These are phyloP conservation scores for Thecamonas trahens DNA, from an alignment of 78 protist species.

Conservation along the genomic window DNA sequence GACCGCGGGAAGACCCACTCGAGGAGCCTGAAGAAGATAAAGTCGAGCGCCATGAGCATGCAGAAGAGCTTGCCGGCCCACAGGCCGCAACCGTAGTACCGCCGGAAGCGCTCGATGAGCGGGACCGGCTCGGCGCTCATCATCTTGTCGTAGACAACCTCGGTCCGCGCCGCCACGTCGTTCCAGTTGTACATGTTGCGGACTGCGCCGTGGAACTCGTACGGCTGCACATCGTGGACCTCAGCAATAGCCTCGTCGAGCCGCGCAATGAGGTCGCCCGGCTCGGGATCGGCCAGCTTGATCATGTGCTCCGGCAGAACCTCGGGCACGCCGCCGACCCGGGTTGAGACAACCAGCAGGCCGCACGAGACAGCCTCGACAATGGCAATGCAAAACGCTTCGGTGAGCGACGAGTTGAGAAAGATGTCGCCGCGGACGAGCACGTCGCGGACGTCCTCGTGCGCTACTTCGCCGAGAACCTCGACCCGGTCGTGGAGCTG, in stretches of 20 bases:
- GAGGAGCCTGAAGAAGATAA: neutral
- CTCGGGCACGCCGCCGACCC: constrained; percentile 95
- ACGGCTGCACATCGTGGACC: neutral
- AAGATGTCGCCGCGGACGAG: constrained; percentile 89
- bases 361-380: constrained; percentile 91
- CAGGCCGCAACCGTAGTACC: constrained; percentile 14
- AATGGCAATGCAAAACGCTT: constrained; percentile 97
- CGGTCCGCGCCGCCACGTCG: constrained; percentile 72
- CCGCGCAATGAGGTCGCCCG: constrained; percentile 14
- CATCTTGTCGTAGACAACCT: constrained; percentile 20
- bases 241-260: neutral
- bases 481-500: constrained; percentile 78
- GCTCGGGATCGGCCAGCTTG: constrained; percentile 57
- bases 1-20: constrained; percentile 6
- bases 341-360: constrained; percentile 71
- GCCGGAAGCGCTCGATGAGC: neutral
- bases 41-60: neutral
- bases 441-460: constrained; percentile 64
- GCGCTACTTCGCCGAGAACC: constrained; percentile 78
- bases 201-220: constrained; percentile 9
- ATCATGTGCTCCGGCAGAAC: constrained; percentile 77
- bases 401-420: constrained; percentile 91
- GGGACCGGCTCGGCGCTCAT: neutral
- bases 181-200: constrained; percentile 74
- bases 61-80: constrained; percentile 6